phyloP scores from a whole-genome alignment of 805 yeast genomes.

The Candida ipomoeae region DNA sequence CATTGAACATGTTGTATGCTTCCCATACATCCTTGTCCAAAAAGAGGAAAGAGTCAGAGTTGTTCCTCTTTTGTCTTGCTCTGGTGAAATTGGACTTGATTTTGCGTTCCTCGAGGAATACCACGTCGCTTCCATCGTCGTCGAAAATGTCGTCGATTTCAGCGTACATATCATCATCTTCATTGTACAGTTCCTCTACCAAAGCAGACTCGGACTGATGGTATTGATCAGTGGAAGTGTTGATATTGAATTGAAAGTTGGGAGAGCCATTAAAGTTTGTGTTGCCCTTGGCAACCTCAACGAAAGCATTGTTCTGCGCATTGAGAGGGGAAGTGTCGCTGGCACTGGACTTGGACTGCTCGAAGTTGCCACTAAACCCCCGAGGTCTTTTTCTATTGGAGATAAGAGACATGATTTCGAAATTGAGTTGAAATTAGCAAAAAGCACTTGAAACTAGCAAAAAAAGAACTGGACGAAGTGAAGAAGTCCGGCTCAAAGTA shows the following conservation, averaged over 20 bases:
- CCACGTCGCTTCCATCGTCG: conserved; percentile 31
- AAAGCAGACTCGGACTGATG: conserved; percentile 18
- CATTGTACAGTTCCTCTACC: conserved; percentile 16
- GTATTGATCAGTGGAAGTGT: not conserved
- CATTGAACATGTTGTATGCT: conserved; percentile 43
- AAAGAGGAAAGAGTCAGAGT: conserved; percentile 34
- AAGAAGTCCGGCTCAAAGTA: not conserved
- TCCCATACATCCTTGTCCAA: conserved; percentile 37
- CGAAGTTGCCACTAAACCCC: conserved; percentile 41
- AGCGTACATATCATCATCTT: conserved; percentile 17
- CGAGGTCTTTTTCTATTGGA: conserved; percentile 43
- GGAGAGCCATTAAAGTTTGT: not conserved
- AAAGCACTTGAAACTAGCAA: not conserved
- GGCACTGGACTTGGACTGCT: conserved; percentile 15
- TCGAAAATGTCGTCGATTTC: conserved; percentile 18
- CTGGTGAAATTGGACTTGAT: conserved; percentile 12
- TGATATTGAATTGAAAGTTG: not conserved
- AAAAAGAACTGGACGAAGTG: not conserved
- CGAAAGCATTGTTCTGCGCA: conserved; percentile 1
- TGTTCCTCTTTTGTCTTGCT: conserved; percentile 22
- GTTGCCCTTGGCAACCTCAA: not conserved
- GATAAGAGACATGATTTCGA: conserved; percentile 29
- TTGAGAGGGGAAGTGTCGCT: conserved; percentile 6
- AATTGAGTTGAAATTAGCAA: not conserved
- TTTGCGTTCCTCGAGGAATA: conserved; percentile 34